A percentile compares a stretch with the other conserved stretches of the same genome.
Conservation (phyloP, 2,329 filamentous ascomycete genomes). For the Alternaria atra region DNA sequence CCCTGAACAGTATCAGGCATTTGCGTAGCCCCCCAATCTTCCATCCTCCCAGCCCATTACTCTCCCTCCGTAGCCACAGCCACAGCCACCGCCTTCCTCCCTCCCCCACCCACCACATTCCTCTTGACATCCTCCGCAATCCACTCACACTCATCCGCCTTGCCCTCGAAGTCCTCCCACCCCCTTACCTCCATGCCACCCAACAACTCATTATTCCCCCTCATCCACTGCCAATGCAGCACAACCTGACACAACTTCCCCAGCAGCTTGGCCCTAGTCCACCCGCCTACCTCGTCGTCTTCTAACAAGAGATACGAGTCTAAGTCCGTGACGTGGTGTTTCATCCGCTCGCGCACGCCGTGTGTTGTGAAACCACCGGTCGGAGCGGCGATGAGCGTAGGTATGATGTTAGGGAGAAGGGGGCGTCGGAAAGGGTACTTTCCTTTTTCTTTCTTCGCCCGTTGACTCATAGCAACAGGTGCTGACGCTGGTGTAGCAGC, state of each 20-base stretch:
- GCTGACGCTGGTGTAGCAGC: too few species aligned
- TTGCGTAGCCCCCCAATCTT: neutral
- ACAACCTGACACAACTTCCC: slow-evolving; percentile 21
- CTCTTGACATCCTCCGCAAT: slow-evolving; percentile 29
- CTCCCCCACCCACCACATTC: neutral
- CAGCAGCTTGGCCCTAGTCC: slow-evolving; percentile 21
- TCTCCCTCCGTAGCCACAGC: neutral
- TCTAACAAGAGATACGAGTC: slow-evolving; percentile 33
- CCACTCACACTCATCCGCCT: slow-evolving; percentile 39
- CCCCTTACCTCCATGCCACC: slow-evolving; percentile 34
- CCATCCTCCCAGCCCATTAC: neutral
- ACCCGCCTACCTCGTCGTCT: slow-evolving; percentile 29
- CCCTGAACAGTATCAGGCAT: neutral
- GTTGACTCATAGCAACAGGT: too few species aligned
- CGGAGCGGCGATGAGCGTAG: slow-evolving; percentile 37
- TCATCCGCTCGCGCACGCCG: slow-evolving; percentile 37
- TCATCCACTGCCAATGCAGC: slow-evolving; percentile 43
- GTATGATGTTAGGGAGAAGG: slow-evolving; percentile 31
- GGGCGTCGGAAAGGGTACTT: slow-evolving; percentile 4
- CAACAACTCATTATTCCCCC: slow-evolving; percentile 34
- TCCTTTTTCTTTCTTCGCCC: neutral
- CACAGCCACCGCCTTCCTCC: neutral
- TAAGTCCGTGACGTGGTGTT: slow-evolving; percentile 40
- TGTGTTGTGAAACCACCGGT: slow-evolving; percentile 21
- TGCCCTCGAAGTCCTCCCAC: slow-evolving; percentile 36